Evolutionary conservation across 1,284 basidiomycete genomes (phyloP).

Genomic region (Cutaneotrichosporon cavernicola): DNA sequence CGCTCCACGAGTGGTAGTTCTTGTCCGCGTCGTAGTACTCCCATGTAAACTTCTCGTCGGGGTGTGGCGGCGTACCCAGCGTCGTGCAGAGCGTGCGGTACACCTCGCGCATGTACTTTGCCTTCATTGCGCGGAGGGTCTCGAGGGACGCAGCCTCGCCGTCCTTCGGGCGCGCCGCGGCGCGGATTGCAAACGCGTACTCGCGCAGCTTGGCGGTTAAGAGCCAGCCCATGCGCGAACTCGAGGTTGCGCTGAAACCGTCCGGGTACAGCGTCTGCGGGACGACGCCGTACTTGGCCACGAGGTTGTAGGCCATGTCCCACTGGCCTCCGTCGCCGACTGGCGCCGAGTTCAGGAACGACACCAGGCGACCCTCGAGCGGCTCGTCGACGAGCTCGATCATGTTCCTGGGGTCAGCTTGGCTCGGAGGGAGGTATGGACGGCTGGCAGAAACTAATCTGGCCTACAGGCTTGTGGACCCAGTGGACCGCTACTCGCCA

Average conservation of each 20-base stretch:
- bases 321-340: constrained; percentile 91
- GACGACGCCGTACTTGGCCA: constrained; percentile 74
- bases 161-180: constrained; percentile 9
- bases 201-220: constrained; percentile 89
- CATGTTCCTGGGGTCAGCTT: constrained; percentile 51
- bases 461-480: too few relatives aligned
- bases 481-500: neutral
- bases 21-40: constrained; percentile 81
- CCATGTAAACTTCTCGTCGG: constrained; percentile 74
- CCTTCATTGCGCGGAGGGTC: constrained; percentile 63
- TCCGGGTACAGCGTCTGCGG: constrained; percentile 83
- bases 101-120: constrained; percentile 76
- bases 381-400: constrained; percentile 78
- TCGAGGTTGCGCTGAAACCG: constrained; percentile 74
- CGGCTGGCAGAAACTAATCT: too few relatives aligned
- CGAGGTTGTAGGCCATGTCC: constrained; percentile 89
- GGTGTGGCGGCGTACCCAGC: constrained; percentile 76
- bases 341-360: constrained; percentile 71
- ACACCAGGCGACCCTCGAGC: constrained; percentile 77
- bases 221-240: constrained; percentile 70
- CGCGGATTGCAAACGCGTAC: constrained; percentile 76
- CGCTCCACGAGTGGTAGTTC: constrained; percentile 70
- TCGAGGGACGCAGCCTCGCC: constrained; percentile 13
- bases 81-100: constrained; percentile 84
- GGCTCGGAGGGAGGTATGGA: neutral